phyloP scores from a whole-genome alignment of 129 eudicot species.

The Chrysanthemum makinoi region DNA sequence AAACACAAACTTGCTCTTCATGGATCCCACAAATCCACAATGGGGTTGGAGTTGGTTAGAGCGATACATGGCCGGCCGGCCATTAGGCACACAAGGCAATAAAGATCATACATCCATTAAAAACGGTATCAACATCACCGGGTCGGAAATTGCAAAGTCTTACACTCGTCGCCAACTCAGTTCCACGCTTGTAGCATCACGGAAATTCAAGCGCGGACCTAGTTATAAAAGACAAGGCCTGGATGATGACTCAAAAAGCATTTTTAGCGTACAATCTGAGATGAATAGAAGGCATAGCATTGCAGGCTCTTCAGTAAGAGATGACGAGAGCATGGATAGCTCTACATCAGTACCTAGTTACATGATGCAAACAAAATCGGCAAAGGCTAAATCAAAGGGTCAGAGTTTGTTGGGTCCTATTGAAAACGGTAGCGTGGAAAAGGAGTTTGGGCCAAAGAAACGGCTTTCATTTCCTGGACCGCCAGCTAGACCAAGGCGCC shows the following conservation, averaged over 20 bases:
- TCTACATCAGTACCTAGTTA: conserved; percentile 74
- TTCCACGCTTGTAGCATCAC: conserved; percentile 38
- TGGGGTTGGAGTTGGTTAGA: conserved; percentile 99
- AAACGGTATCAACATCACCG: conserved; percentile 36
- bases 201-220: conserved; percentile 48
- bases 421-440: conserved; percentile 48
- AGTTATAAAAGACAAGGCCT: conserved; percentile 47
- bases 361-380: conserved; percentile 79
- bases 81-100: conserved; percentile 53
- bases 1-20: conserved; percentile 62
- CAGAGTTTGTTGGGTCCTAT: conserved; percentile 44
- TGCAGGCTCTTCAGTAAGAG: conserved; percentile 71
- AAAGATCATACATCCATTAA: conserved; percentile 46
- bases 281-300: conserved; percentile 78
- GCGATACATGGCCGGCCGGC: conserved; percentile 73
- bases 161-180: conserved; percentile 71
- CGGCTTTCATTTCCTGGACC: conserved; percentile 31
- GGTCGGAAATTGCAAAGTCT: conserved; percentile 61
- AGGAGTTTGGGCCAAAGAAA: conserved; percentile 35
- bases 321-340: conserved; percentile 82
- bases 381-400: conserved; percentile 60
- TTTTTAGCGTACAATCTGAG: conserved; percentile 63
- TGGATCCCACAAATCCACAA: conserved; percentile 92
- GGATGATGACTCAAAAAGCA: conserved; percentile 61
- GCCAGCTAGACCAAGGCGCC: conserved; percentile 36